Evolutionary conservation across 164 flowering plant genomes (phyloP).

Genomic region (Annona squamosa): DNA sequence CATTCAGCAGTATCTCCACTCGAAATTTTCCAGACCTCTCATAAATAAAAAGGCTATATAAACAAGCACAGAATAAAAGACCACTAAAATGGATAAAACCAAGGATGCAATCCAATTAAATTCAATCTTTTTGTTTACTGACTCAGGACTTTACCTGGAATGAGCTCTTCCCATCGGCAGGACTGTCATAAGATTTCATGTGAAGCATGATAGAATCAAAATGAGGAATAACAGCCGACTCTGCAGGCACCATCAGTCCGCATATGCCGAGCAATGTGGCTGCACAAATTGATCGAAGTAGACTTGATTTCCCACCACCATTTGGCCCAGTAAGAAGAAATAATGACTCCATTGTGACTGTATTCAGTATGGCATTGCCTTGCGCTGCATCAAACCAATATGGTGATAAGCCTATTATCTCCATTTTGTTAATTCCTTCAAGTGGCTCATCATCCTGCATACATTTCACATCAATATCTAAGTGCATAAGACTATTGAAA

Average conservation of each 20-base stretch:
- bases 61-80: no score
- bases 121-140: not conserved
- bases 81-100: no score
- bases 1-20: no score
- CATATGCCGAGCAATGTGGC: constrained; percentile 90
- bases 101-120: not conserved
- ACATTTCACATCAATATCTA: not conserved
- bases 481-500: not conserved
- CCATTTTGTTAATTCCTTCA: constrained; percentile 40
- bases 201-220: constrained; percentile 96
- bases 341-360: constrained; percentile 75
- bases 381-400: constrained; percentile 91
- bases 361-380: constrained; percentile 71
- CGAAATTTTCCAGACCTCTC: no score
- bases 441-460: constrained; percentile 37
- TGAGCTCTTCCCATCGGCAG: constrained; percentile 95
- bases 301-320: constrained; percentile 99
- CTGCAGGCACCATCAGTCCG: constrained; percentile 96
- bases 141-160: constrained; percentile 55
- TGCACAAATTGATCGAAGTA: constrained; percentile 92
- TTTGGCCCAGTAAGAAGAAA: constrained; percentile 96
- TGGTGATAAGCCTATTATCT: constrained; percentile 69
- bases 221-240: constrained; percentile 77
- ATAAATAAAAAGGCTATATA: no score
- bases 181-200: constrained; percentile 98